Percentiles rank a stretch among this genome's conserved stretches.
Evolutionary conservation across 2,329 filamentous ascomycete species (phyloP).

Genomic region (Ceratocystis huliohia): DNA sequence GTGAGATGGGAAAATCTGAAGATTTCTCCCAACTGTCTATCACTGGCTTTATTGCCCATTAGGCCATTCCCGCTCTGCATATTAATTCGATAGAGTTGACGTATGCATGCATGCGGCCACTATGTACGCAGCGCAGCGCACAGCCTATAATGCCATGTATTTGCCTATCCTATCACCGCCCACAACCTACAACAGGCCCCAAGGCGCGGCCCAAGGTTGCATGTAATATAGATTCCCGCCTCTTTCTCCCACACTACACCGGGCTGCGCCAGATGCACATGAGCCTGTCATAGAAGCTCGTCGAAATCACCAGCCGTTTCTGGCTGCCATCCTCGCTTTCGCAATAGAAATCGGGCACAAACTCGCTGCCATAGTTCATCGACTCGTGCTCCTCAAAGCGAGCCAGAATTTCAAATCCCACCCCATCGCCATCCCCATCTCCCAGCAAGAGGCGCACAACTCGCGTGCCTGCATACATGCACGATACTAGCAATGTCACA

Average conservation of each 20-base stretch:
- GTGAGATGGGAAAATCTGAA: no score
- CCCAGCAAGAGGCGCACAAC: conserved; percentile 40
- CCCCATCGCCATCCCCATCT: conserved; percentile 31
- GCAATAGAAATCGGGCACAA: conserved; percentile 32
- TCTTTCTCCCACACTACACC: neutral
- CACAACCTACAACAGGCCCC: neutral
- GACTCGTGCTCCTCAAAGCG: conserved; percentile 77
- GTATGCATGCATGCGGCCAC: neutral
- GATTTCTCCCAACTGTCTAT: neutral
- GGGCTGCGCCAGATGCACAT: conserved; percentile 50
- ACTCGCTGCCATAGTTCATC: conserved; percentile 88
- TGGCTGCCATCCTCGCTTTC: neutral
- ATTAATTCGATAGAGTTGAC: neutral
- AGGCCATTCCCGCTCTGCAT: neutral
- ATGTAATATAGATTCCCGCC: neutral
- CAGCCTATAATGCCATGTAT: neutral
- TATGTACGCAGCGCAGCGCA: neutral
- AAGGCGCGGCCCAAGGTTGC: no score
- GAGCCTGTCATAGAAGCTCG: conserved; percentile 64
- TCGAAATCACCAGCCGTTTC: conserved; percentile 43
- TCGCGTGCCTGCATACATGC: conserved; percentile 79
- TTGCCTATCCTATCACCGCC: neutral
- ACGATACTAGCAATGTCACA: conserved; percentile 59
- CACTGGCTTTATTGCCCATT: neutral
- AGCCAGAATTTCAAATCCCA: conserved; percentile 52